A percentile compares a stretch with the other conserved stretches of the same genome.
Evolutionary conservation across 2,329 filamentous ascomycete genomes (phyloP).

Genomic region (Xylaria sp.): DNA sequence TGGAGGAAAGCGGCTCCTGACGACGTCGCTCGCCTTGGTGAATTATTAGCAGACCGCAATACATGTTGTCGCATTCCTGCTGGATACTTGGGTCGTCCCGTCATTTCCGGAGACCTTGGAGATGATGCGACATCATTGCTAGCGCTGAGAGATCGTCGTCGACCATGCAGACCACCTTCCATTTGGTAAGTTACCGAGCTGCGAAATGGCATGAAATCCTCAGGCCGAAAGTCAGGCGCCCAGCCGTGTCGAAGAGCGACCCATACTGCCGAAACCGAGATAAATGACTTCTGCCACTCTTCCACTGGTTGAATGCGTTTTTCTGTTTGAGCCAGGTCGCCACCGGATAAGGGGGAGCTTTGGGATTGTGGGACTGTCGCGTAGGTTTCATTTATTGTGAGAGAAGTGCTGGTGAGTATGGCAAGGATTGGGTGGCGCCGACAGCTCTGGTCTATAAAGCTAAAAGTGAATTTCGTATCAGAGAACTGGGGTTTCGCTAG

Average conservation of each 20-base stretch:
- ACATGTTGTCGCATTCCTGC: conserved; percentile 31
- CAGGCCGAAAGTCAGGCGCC: conserved; percentile 51
- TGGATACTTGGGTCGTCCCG: conserved; percentile 34
- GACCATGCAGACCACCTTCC: conserved; percentile 24
- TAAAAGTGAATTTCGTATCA: conserved; percentile 76
- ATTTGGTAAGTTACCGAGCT: conserved; percentile 23
- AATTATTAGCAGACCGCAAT: conserved; percentile 30
- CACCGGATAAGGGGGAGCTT: conserved; percentile 40
- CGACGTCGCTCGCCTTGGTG: conserved; percentile 57
- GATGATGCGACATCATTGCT: conserved; percentile 35
- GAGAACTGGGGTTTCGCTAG: conserved; percentile 43
- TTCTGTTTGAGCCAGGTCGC: conserved; percentile 38
- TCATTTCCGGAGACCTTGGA: conserved; percentile 19
- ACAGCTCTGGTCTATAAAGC: conserved; percentile 74
- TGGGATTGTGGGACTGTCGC: conserved; percentile 63
- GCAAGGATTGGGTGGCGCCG: conserved; percentile 80
- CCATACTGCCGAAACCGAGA: conserved; percentile 63
- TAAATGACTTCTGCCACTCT: conserved; percentile 58
- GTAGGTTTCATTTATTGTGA: conserved; percentile 77
- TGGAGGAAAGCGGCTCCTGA: conserved; percentile 60
- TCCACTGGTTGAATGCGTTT: conserved; percentile 54
- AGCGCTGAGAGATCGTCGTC: conserved; percentile 39
- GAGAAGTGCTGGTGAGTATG: conserved; percentile 67
- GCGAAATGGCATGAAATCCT: conserved; percentile 40
- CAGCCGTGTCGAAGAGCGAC: conserved; percentile 59